These are phyloP conservation scores for Fusarium coffeatum DNA, from an alignment of 2,329 filamentous ascomycete genomes.

Conservation along the genomic window DNA sequence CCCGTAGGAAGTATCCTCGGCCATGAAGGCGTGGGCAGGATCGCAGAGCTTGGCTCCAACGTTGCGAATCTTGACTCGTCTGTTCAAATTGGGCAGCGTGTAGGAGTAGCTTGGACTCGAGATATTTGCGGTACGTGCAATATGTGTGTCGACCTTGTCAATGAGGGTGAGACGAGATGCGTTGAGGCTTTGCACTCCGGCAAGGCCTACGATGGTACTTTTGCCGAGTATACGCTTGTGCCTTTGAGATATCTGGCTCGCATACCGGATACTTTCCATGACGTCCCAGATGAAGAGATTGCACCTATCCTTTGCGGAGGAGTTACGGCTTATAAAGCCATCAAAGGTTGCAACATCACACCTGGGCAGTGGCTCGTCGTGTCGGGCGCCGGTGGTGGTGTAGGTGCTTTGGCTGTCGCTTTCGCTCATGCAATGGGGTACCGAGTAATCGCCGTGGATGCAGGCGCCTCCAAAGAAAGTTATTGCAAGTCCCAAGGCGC, in stretches of 20 bases:
- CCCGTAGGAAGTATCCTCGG: conserved; percentile 53
- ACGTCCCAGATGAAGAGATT: conserved; percentile 51
- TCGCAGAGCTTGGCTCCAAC: conserved; percentile 53
- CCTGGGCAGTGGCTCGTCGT: conserved; percentile 54
- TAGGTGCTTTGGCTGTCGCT: conserved; percentile 54
- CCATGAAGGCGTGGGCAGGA: conserved; percentile 58
- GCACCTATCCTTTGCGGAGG: conserved; percentile 58
- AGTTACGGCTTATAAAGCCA: conserved; percentile 57
- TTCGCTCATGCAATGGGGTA: conserved; percentile 57
- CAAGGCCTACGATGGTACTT: conserved; percentile 51
- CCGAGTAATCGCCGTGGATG: conserved; percentile 54
- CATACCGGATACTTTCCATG: conserved; percentile 35
- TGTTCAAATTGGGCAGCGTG: conserved; percentile 49
- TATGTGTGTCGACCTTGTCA: conserved; percentile 47
- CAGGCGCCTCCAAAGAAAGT: conserved; percentile 48
- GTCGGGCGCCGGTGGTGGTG: conserved; percentile 54
- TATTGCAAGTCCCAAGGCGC: conserved; percentile 50
- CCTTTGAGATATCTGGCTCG: conserved; percentile 51
- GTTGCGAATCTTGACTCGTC: conserved; percentile 41
- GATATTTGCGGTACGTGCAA: conserved; percentile 52
- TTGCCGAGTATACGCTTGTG: conserved; percentile 54
- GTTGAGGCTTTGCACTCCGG: conserved; percentile 49
- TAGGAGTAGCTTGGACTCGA: conserved; percentile 55
- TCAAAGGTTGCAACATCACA: conserved; percentile 49
- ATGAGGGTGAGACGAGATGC: conserved; percentile 53